phyloP scores from a whole-genome alignment of 306 rosid species.

The Inga laurina region DNA sequence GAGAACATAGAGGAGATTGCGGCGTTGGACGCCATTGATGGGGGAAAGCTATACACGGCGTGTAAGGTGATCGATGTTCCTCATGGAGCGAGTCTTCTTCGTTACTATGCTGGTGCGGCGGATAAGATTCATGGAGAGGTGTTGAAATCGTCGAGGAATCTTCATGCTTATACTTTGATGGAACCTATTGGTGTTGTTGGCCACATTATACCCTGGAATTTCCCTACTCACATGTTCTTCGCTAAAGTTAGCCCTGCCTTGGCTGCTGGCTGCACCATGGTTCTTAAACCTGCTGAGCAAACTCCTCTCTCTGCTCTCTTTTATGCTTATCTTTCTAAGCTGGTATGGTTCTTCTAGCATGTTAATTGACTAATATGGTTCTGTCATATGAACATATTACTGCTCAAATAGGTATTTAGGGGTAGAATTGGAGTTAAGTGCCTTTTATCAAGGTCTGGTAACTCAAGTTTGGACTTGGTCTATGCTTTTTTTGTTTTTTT shows the following conservation, averaged over 20 bases:
- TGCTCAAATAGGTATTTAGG: background rate
- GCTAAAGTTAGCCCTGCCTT: slow-evolving; percentile 69
- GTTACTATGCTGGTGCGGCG: slow-evolving; percentile 95
- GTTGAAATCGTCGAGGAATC: slow-evolving; percentile 57
- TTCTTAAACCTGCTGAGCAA: slow-evolving; percentile 86
- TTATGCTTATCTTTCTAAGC: slow-evolving; percentile 78
- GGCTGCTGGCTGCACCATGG: slow-evolving; percentile 90
- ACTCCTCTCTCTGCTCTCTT: slow-evolving; percentile 83
- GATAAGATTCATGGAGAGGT: slow-evolving; percentile 84
- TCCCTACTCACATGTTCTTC: slow-evolving; percentile 58
- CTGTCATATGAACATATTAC: background rate
- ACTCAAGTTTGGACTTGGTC: background rate
- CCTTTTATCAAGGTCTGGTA: background rate
- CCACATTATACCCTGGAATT: slow-evolving; percentile 88
- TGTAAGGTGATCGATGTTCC: slow-evolving; percentile 71
- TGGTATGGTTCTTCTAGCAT: slow-evolving; percentile 43
- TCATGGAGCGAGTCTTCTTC: slow-evolving; percentile 37
- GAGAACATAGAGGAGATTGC: slow-evolving; percentile 68
- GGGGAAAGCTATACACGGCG: slow-evolving; percentile 51
- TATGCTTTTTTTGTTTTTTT: background rate
- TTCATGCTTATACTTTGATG: slow-evolving; percentile 63
- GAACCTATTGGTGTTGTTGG: slow-evolving; percentile 90
- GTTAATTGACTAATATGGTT: background rate
- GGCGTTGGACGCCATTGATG: slow-evolving; percentile 75
- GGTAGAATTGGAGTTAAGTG: background rate